phyloP scores from a whole-genome alignment of 768 basidiomycete species.

The Rhizopogon vulgaris region DNA sequence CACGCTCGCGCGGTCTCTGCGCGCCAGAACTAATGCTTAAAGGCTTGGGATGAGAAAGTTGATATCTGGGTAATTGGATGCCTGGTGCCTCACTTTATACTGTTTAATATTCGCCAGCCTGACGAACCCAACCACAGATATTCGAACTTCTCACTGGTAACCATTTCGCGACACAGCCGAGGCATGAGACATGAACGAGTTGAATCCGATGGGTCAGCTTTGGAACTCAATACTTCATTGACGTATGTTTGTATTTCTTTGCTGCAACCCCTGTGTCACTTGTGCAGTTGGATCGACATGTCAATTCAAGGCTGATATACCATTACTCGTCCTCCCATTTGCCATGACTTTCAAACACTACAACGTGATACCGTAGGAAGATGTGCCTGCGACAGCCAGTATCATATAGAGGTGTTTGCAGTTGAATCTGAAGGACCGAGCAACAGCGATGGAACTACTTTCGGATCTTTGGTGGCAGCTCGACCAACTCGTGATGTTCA shows the following conservation, averaged over 20 bases:
- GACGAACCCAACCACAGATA: neutral
- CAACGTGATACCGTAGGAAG: neutral
- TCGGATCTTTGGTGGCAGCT: neutral
- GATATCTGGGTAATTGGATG: neutral
- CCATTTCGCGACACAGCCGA: neutral
- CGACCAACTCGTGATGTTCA: too few species aligned
- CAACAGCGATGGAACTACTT: neutral
- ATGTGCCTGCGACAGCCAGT: neutral
- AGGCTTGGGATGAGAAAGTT: neutral
- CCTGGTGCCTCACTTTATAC: neutral
- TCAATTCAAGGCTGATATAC: neutral
- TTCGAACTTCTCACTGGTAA: neutral
- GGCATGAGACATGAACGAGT: neutral
- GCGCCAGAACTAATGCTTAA: neutral
- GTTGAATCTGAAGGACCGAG: neutral
- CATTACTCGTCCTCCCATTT: neutral
- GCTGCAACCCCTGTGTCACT: neutral
- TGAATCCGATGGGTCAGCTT: too few species aligned
- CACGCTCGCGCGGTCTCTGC: neutral
- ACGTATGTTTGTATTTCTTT: neutral
- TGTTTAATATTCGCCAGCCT: neutral
- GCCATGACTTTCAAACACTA: neutral
- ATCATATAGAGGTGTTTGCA: neutral
- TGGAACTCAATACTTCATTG: neutral
- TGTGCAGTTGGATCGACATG: neutral